These are phyloP conservation scores for Murraya koenigii DNA, from an alignment of 345 rosid species.

Conservation along the genomic window DNA sequence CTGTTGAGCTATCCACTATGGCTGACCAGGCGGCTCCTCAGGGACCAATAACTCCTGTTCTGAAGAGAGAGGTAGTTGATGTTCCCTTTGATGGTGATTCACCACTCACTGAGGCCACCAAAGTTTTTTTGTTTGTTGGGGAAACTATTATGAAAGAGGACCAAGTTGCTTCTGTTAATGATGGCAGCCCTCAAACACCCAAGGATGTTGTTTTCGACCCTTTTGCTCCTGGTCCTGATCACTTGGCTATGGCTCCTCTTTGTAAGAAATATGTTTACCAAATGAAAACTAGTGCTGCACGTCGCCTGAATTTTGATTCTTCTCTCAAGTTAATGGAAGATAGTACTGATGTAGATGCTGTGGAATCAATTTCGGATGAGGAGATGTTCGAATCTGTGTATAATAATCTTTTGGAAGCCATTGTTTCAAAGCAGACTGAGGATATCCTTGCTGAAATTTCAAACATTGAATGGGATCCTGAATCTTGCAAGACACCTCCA, in stretches of 20 bases:
- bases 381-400: conserved; percentile 54
- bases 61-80: conserved; percentile 40
- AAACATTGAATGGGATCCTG: conserved; percentile 23
- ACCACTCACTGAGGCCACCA: conserved; percentile 27
- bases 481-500: conserved; percentile 45
- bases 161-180: not conserved
- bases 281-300: conserved; percentile 36
- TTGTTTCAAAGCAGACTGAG: conserved; percentile 40
- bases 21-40: conserved; percentile 11
- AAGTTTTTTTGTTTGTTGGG: conserved; percentile 17
- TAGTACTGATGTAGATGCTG: conserved; percentile 4
- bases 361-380: conserved; percentile 36
- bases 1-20: conserved; percentile 6
- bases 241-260: conserved; percentile 37
- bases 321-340: conserved; percentile 11
- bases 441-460: conserved; percentile 29
- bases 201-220: conserved; percentile 51
- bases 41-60: conserved; percentile 41
- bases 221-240: conserved; percentile 46
- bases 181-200: conserved; percentile 28
- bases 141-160: conserved; percentile 10
- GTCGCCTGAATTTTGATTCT: conserved; percentile 37
- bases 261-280: conserved; percentile 35
- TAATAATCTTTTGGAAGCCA: conserved; percentile 48
- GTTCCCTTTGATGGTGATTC: conserved; percentile 26